Evolutionary conservation across 306 rosid genomes (phyloP), one percentile per base, ranked within the genome.

Genomic region (Pueraria montana): DNA sequence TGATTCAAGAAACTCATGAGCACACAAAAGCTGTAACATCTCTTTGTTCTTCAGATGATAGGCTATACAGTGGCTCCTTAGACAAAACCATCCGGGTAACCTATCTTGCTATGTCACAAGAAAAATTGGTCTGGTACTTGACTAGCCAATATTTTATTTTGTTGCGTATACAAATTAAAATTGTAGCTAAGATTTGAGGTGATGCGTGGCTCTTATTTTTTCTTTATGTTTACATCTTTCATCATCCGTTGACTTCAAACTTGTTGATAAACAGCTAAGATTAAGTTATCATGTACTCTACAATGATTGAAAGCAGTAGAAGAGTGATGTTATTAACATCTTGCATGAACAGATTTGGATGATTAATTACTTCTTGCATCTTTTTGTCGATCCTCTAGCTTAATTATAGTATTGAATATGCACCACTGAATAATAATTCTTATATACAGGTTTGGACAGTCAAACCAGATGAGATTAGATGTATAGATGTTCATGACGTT

Each of bases 11-110:
- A 84, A 90, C 79, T 59, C 94, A 76, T 7, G 93, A 93, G 58
- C 99, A 93, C 90, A 77, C 93, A 55, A 96, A 96, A 83, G 96
- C 96, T 23, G 91, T 96, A 40, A 93, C 98, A 17, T 91, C 94
- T 76, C 96, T 96, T 40, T 86, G 81, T 55, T 66, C 91, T 74
- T 84, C 96, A 14, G 87, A 85, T 3, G 94, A 91, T 83, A 86
- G 82, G 82, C 71, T 95, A 58, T 95, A 89, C 87, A 95, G 98
- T 20, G 97, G 97, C 58, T 95, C 98, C 79, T 86, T 87, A 18
- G 98, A 95, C 90, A 95, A 93, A 89, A 91, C 98, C 84, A 93
- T 95, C 76, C 88, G 99, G 88, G 99, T 93, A 87, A 72, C 72
- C 56, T 56, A 67, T 71, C 82, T 67, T 26, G 53, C 73, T 13